A percentile compares a stretch with the other conserved stretches of the same genome.
phyloP scores from a whole-genome alignment of 768 basidiomycete species.

The Xerocomus spinulosus region DNA sequence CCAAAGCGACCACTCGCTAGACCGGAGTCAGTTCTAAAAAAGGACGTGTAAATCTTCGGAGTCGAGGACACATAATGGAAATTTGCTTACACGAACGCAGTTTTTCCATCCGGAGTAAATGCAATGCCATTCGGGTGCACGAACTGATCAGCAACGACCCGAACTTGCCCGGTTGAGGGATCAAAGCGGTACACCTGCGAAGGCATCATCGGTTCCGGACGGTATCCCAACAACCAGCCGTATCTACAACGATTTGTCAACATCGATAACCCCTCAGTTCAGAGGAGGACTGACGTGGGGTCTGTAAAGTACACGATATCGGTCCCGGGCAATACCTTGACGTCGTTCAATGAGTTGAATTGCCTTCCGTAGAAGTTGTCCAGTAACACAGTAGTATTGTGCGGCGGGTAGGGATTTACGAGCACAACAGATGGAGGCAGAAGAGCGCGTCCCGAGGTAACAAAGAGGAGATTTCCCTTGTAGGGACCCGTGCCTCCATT shows the following conservation, averaged over 20 bases:
- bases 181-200: constrained; percentile 77
- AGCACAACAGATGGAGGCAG: constrained; percentile 59
- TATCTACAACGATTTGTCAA: constrained; percentile 38
- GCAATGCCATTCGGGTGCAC: constrained; percentile 71
- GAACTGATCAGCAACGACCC: constrained; percentile 76
- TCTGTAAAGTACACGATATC: constrained; percentile 78
- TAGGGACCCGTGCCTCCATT: constrained; percentile 66
- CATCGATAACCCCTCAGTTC: neutral
- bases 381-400: constrained; percentile 64
- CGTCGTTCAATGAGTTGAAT: constrained; percentile 80
- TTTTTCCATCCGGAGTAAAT: constrained; percentile 58
- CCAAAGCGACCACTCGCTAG: constrained; percentile 41
- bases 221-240: constrained; percentile 62
- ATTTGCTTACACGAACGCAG: constrained; percentile 54
- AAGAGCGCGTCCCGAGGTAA: constrained; percentile 61
- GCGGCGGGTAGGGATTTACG: constrained; percentile 59
- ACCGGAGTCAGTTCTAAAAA: constrained; percentile 30
- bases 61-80: neutral
- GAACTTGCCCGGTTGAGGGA: constrained; percentile 57
- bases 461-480: constrained; percentile 53
- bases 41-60: constrained; percentile 10
- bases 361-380: constrained; percentile 80
- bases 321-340: constrained; percentile 65
- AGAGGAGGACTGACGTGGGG: constrained; percentile 41
- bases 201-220: constrained; percentile 60